Percentiles rank a stretch among this genome's conserved stretches.
phyloP scores from a whole-genome alignment of 202 grass and related monocot species.

The Hordeum pubiflorum region DNA sequence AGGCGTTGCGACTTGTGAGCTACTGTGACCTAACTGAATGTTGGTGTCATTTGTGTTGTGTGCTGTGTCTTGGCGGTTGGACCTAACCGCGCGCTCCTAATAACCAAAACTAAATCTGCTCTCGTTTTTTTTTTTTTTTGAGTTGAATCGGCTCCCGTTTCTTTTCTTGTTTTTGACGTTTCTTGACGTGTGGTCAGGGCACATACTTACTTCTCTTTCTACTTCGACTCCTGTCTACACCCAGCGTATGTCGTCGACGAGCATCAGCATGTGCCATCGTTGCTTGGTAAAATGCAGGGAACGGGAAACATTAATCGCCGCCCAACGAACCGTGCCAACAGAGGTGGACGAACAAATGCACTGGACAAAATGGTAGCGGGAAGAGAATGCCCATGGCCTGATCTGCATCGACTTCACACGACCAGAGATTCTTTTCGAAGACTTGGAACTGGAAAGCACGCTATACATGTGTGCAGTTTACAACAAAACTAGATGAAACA shows the following conservation, averaged over 20 bases:
- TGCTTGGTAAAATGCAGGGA: not conserved
- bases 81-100: constrained; percentile 6
- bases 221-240: no score
- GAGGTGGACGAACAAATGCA: not conserved
- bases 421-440: no score
- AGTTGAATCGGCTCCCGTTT: no score
- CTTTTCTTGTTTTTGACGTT: not conserved
- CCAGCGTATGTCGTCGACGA: no score
- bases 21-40: constrained; percentile 38
- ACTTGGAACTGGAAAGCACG: not conserved
- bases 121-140: not conserved
- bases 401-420: not conserved
- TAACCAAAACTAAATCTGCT: not conserved
- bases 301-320: not conserved
- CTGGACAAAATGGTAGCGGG: not conserved
- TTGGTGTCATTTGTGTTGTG: not conserved
- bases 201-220: no score
- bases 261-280: not conserved
- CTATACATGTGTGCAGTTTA: not conserved
- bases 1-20: constrained; percentile 34
- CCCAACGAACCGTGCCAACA: not conserved
- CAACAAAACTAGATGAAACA: not conserved
- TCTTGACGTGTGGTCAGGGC: not conserved
- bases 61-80: constrained; percentile 26
- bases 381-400: not conserved